Percentiles rank a stretch among this genome's conserved stretches.
Conservation (phyloP, 1,284 basidiomycete genomes). For the Macrocystidia cucumis region DNA sequence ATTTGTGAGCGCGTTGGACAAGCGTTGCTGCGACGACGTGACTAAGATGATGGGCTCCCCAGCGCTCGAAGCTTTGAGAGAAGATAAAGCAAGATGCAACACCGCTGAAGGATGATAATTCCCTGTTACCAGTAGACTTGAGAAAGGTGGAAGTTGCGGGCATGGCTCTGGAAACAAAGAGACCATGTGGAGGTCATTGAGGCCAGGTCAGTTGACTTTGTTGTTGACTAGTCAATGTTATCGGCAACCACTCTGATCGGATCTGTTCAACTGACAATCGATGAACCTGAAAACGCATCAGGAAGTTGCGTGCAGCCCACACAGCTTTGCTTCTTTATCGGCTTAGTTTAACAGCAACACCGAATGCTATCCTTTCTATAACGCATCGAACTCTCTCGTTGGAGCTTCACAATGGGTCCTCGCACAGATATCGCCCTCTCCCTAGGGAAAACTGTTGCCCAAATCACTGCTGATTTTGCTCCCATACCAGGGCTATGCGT, state of each 20-base stretch:
- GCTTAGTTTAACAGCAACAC: no score
- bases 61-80: slow-evolving; percentile 22
- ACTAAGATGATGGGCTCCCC: slow-evolving; percentile 41
- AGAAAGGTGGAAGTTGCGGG: slow-evolving; percentile 35
- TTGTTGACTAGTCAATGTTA: no score
- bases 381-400: not conserved
- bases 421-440: slow-evolving; percentile 12
- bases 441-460: slow-evolving; percentile 27
- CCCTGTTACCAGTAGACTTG: slow-evolving; percentile 44
- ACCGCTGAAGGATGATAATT: slow-evolving; percentile 46
- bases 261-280: no score
- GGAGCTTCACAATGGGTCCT: slow-evolving; percentile 6
- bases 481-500: slow-evolving; percentile 40
- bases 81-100: slow-evolving; percentile 49
- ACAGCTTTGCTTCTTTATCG: no score
- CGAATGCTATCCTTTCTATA: not conserved
- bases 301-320: no score
- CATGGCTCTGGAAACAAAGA: slow-evolving; percentile 31
- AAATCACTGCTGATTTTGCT: slow-evolving; percentile 35
- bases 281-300: no score
- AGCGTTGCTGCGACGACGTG: slow-evolving; percentile 33
- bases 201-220: no score
- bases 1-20: slow-evolving; percentile 33
- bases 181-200: slow-evolving; percentile 23
- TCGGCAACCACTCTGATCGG: no score